phyloP scores from a whole-genome alignment of 768 basidiomycete species.

The Suillus discolor region DNA sequence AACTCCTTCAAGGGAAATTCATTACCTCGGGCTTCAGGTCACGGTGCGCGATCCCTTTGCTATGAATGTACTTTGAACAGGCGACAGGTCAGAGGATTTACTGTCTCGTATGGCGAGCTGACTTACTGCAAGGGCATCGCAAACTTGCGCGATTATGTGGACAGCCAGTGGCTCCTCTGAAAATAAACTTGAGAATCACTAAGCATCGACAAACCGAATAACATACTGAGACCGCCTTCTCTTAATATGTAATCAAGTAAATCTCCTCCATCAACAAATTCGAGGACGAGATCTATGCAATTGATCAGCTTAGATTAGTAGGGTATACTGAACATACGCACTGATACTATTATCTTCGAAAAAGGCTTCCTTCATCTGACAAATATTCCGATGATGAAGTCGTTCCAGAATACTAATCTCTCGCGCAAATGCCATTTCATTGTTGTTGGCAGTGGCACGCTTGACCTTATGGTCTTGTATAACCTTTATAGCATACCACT shows the following conservation, averaged over 20 bases:
- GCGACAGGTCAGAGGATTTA: conserved; percentile 10
- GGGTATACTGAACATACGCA: conserved; percentile 34
- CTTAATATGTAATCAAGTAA: conserved; percentile 78
- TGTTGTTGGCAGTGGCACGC: conserved; percentile 35
- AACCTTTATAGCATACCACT: conserved; percentile 87
- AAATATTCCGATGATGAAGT: conserved; percentile 82
- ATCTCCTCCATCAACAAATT: conserved; percentile 87
- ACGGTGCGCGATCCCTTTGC: conserved; percentile 82
- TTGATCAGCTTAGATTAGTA: conserved; percentile 24
- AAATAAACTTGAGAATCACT: conserved; percentile 2
- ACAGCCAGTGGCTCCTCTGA: conserved; percentile 56
- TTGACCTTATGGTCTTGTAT: conserved; percentile 58
- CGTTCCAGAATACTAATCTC: conserved; percentile 81
- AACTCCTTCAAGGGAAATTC: conserved; percentile 7
- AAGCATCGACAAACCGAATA: background rate
- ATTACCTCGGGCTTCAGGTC: conserved; percentile 88
- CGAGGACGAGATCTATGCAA: conserved; percentile 72
- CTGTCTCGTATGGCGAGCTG: background rate
- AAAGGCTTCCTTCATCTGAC: conserved; percentile 76
- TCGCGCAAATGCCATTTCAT: conserved; percentile 51
- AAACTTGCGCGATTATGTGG: conserved; percentile 81
- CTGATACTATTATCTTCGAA: conserved; percentile 64
- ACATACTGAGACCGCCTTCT: conserved; percentile 62
- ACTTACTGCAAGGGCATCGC: conserved; percentile 72
- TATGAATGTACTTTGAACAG: conserved; percentile 59